A percentile compares a stretch with the other conserved stretches of the same genome.
phyloP scores from a whole-genome alignment of 202 grass and related monocot genomes.

The Zizania palustris region DNA sequence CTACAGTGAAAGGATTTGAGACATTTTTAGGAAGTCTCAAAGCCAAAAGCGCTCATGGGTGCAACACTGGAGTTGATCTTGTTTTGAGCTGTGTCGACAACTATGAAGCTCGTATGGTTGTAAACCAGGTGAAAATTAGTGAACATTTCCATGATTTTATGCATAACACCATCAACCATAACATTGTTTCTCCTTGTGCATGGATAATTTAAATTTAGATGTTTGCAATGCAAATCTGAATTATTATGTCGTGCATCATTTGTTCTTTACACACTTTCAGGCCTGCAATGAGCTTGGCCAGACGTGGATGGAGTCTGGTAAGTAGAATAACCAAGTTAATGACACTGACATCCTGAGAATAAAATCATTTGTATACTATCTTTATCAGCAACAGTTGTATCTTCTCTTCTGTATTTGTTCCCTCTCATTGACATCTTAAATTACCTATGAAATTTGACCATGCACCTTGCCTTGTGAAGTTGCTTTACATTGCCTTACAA shows the following conservation, averaged over 20 bases:
- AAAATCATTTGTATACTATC: not conserved
- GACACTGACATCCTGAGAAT: not conserved
- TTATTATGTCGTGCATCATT: conserved; percentile 20
- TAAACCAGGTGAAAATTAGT: conserved; percentile 75
- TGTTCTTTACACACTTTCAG: conserved; percentile 51
- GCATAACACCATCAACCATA: conserved; percentile 12
- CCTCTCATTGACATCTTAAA: not conserved
- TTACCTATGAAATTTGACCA: not conserved
- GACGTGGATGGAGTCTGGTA: conserved; percentile 99
- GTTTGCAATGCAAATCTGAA: not conserved
- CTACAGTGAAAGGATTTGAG: conserved; percentile 92
- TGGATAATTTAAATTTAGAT: conserved; percentile 9
- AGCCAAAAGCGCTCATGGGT: conserved; percentile 42
- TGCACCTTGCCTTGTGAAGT: conserved; percentile 22
- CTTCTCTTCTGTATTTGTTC: not conserved
- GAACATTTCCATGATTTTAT: conserved; percentile 29
- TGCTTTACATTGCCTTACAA: not conserved
- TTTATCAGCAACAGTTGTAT: conserved; percentile 29
- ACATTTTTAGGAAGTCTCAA: conserved; percentile 80
- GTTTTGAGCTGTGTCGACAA: conserved; percentile 98
- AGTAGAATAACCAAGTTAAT: conserved; percentile 31
- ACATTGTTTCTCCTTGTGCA: conserved; percentile 3
- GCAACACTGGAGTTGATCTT: conserved; percentile 85
- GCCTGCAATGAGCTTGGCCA: conserved; percentile 96
- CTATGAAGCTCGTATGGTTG: conserved; percentile 98